Evolutionary conservation across 2,329 filamentous ascomycete species (phyloP).

Genomic region (Endoconidiophora laricicola): DNA sequence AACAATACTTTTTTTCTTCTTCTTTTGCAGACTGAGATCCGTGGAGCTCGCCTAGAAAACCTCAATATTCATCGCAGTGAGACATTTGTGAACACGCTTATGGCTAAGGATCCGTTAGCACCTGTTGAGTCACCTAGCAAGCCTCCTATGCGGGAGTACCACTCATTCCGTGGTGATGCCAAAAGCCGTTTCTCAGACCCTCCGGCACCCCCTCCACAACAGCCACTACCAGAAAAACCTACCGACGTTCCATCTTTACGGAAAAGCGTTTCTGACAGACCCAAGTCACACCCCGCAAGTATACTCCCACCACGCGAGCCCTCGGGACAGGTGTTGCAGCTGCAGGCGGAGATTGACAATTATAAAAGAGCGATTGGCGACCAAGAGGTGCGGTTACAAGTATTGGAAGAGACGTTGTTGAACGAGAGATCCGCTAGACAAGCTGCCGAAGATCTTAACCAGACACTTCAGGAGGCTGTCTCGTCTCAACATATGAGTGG

Average conservation of each 20-base stretch:
- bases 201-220: conserved; percentile 81
- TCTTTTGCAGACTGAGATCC: conserved; percentile 59
- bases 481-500: conserved; percentile 1
- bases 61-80: conserved; percentile 71
- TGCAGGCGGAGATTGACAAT: conserved; percentile 69
- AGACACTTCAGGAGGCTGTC: conserved; percentile 41
- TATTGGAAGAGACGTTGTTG: conserved; percentile 60
- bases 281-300: conserved; percentile 37
- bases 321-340: conserved; percentile 56
- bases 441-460: conserved; percentile 66
- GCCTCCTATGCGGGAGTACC: conserved; percentile 25
- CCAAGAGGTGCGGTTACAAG: conserved; percentile 13
- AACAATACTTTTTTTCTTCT: conserved; percentile 10
- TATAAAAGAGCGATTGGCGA: conserved; percentile 68
- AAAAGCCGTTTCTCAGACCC: conserved; percentile 84
- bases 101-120: conserved; percentile 53
- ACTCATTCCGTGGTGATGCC: conserved; percentile 50
- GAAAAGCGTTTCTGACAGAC: conserved; percentile 58
- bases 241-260: conserved; percentile 55
- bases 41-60: conserved; percentile 71
- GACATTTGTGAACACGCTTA: conserved; percentile 60
- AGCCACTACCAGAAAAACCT: conserved; percentile 84
- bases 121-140: conserved; percentile 33
- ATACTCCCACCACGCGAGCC: conserved; percentile 44
- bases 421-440: conserved; percentile 71